These are phyloP conservation scores for Dryadomyces quercus-mongolicae DNA, from an alignment of 2,329 filamentous ascomycete genomes.

Conservation along the genomic window DNA sequence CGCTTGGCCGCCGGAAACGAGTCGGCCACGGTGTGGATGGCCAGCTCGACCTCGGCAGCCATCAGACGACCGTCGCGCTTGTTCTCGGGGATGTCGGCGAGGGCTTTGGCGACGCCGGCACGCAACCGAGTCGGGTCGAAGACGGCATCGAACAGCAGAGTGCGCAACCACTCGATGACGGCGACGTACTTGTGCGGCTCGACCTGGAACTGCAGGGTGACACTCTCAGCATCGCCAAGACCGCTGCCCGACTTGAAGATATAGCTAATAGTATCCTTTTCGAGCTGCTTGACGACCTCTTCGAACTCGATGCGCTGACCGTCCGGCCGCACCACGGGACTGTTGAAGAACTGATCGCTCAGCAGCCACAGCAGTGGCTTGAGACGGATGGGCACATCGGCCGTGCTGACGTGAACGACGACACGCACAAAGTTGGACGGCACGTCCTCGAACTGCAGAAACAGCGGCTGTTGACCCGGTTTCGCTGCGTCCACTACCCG, in stretches of 20 bases:
- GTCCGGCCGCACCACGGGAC: slow-evolving; percentile 59
- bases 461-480: slow-evolving; percentile 43
- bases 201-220: slow-evolving; percentile 71
- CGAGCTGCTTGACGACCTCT: slow-evolving; percentile 80
- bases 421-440: slow-evolving; percentile 87
- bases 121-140: slow-evolving; percentile 62
- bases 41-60: slow-evolving; percentile 55
- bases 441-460: slow-evolving; percentile 95
- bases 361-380: slow-evolving; percentile 80
- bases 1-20: slow-evolving; percentile 67
- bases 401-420: slow-evolving; percentile 67
- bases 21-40: slow-evolving; percentile 67
- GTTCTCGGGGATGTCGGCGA: slow-evolving; percentile 82
- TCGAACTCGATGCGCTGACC: slow-evolving; percentile 77
- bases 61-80: slow-evolving; percentile 74
- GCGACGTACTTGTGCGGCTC: slow-evolving; percentile 79
- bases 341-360: slow-evolving; percentile 87
- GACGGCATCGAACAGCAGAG: slow-evolving; percentile 77
- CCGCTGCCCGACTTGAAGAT: slow-evolving; percentile 54
- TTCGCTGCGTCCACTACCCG: slow-evolving; percentile 59
- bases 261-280: slow-evolving; percentile 84
- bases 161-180: slow-evolving; percentile 72
- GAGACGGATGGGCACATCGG: slow-evolving; percentile 63
- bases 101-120: slow-evolving; percentile 61
- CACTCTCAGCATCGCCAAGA: slow-evolving; percentile 68